These are phyloP conservation scores for Podila epicladia DNA, from an alignment of 192 early-diverging fungal genomes.

Conservation along the genomic window DNA sequence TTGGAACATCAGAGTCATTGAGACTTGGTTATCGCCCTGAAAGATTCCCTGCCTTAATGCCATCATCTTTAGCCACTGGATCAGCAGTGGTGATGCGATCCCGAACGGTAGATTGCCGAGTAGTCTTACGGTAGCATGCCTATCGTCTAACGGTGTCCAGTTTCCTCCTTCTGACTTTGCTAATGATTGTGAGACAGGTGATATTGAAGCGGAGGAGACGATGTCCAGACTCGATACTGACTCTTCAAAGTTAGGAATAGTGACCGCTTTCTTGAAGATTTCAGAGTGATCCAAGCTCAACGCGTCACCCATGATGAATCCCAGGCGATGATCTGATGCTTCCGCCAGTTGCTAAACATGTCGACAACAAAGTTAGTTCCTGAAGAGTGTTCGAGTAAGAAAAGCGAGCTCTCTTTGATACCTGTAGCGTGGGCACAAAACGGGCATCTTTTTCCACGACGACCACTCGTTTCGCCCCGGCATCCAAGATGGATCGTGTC, in stretches of 20 bases:
- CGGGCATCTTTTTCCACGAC: constrained; percentile 79
- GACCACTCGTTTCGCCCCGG: constrained; percentile 68
- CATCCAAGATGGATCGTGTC: constrained; percentile 80
- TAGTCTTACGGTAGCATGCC: constrained; percentile 59
- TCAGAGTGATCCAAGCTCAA: constrained; percentile 62
- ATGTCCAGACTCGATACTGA: neutral
- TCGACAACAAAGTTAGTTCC: neutral
- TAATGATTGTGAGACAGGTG: neutral
- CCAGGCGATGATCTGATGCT: constrained; percentile 58
- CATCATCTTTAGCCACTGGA: constrained; percentile 77
- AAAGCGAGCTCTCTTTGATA: constrained; percentile 9
- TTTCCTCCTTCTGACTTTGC: neutral
- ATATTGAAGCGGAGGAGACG: constrained; percentile 4
- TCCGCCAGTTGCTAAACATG: constrained; percentile 57
- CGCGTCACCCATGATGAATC: constrained; percentile 73
- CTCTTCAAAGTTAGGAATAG: constrained; percentile 6
- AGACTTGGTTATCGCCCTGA: constrained; percentile 39
- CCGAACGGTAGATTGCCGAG: constrained; percentile 87
- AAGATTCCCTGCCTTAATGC: constrained; percentile 69
- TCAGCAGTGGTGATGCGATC: constrained; percentile 73
- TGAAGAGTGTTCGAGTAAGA: neutral
- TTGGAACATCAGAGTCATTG: constrained; percentile 89
- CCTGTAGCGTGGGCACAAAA: constrained; percentile 71
- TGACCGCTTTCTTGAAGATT: constrained; percentile 55
- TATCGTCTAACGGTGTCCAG: constrained; percentile 8